phyloP scores from a whole-genome alignment of 164 flowering plant species.

The Nelumbo lutea region DNA sequence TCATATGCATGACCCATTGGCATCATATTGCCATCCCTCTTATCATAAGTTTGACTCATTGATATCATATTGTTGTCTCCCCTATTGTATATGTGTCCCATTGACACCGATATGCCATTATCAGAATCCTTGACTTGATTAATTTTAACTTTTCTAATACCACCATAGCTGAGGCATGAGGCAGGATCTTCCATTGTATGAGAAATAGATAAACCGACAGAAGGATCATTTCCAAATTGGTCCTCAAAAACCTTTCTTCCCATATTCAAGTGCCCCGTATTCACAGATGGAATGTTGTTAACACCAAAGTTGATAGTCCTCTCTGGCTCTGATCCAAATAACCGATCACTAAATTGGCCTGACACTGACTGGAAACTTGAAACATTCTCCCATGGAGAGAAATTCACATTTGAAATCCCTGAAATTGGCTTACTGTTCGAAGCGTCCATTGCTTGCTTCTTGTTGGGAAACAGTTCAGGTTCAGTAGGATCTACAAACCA shows the following conservation, averaged over 20 bases:
- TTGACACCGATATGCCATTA: constrained; percentile 2
- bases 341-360: constrained; percentile 34
- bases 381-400: constrained; percentile 40
- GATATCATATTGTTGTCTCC: constrained; percentile 12
- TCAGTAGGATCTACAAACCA: constrained; percentile 48
- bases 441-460: constrained; percentile 11
- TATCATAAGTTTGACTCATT: constrained; percentile 9
- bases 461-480: constrained; percentile 15
- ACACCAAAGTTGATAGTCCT: constrained; percentile 20
- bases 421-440: constrained; percentile 22
- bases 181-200: constrained; percentile 12
- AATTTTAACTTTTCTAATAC: constrained; percentile 48
- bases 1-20: neutral
- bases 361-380: constrained; percentile 27
- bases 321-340: constrained; percentile 37
- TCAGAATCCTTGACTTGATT: constrained; percentile 15
- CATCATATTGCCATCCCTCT: constrained; percentile 16
- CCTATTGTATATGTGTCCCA: constrained; percentile 10
- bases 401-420: constrained; percentile 23
- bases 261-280: constrained; percentile 16
- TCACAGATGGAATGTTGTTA: constrained; percentile 13
- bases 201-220: constrained; percentile 28
- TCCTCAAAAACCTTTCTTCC: constrained; percentile 27
- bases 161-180: constrained; percentile 19
- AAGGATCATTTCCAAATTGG: constrained; percentile 32